phyloP scores from a whole-genome alignment of 2,329 filamentous ascomycete species.

The Salinomyces thailandicus region DNA sequence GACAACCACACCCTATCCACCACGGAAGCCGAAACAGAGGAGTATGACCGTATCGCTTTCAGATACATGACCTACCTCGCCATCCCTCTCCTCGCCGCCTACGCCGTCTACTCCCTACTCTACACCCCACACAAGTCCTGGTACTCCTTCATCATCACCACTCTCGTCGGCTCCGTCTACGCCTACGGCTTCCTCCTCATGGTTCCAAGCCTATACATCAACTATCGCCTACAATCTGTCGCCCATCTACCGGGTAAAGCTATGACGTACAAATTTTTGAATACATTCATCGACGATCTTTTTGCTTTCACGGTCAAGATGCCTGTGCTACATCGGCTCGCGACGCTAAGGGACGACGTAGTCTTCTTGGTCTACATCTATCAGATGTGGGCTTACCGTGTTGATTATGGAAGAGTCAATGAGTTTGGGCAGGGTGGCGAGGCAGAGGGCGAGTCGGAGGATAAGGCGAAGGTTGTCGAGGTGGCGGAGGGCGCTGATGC shows the following conservation, averaged over 20 bases:
- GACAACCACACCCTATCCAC: constrained; percentile 95
- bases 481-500: neutral
- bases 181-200: constrained; percentile 99
- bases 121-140: constrained; percentile 96
- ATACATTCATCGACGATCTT: constrained; percentile 97
- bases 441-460: constrained; percentile 53
- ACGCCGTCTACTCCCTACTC: constrained; percentile 79
- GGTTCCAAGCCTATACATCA: constrained; percentile 95
- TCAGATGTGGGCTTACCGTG: constrained; percentile 83
- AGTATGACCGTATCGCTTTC: constrained; percentile 97
- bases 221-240: constrained; percentile 83
- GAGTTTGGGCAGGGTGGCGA: constrained; percentile 98
- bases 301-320: constrained; percentile 99
- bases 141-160: constrained; percentile 83
- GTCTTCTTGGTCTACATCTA: constrained; percentile 99
- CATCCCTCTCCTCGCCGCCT: constrained; percentile 79
- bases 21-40: constrained; percentile 94
- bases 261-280: constrained; percentile 97
- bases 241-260: constrained; percentile 95
- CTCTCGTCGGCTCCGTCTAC: constrained; percentile 90
- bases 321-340: constrained; percentile 84
- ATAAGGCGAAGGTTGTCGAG: constrained; percentile 29
- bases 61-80: constrained; percentile 89
- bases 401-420: constrained; percentile 86
- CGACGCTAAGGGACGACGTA: constrained; percentile 86